Percentiles rank a stretch among this genome's conserved stretches.
Conservation (phyloP, 257 asterid species). For the Mitragyna speciosa region DNA sequence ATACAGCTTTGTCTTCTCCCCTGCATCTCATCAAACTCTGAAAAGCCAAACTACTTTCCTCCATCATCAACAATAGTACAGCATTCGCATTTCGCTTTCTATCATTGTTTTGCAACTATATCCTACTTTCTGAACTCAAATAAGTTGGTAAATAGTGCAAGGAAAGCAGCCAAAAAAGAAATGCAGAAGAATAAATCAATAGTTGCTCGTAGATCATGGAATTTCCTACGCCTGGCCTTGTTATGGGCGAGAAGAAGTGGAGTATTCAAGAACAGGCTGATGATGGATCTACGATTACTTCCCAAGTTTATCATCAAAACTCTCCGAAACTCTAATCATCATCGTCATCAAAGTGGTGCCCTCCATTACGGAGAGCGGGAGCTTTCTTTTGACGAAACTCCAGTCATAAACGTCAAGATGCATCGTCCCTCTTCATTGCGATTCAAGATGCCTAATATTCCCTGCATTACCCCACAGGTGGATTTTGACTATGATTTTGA, state of each 20-base stretch:
- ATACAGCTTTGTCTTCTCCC: not conserved
- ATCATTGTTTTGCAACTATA: not conserved
- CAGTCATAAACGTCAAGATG: slow-evolving; percentile 55
- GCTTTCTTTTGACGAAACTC: slow-evolving; percentile 69
- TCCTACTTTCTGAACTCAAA: not conserved
- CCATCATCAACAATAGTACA: too few species aligned
- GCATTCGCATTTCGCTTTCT: not conserved
- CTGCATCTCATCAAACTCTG: slow-evolving; percentile 3
- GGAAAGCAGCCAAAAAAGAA: slow-evolving; percentile 3
- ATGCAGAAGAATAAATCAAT: slow-evolving; percentile 41
- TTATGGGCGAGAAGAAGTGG: slow-evolving; percentile 69
- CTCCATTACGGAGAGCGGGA: slow-evolving; percentile 63
- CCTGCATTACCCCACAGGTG: slow-evolving; percentile 63
- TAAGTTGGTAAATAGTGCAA: slow-evolving; percentile 1
- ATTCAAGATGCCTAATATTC: slow-evolving; percentile 65
- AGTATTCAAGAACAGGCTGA: slow-evolving; percentile 32
- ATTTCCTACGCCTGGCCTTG: slow-evolving; percentile 52
- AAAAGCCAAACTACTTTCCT: not conserved
- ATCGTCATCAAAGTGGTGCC: slow-evolving; percentile 14
- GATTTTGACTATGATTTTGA: slow-evolving; percentile 72
- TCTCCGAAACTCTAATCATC: slow-evolving; percentile 38
- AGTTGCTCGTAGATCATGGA: slow-evolving; percentile 53
- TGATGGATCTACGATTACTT: slow-evolving; percentile 34
- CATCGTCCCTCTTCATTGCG: slow-evolving; percentile 72
- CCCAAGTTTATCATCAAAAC: slow-evolving; percentile 49